These are phyloP conservation scores for Stephania yunnanensis DNA, from an alignment of 164 flowering plant species.

Conservation along the genomic window DNA sequence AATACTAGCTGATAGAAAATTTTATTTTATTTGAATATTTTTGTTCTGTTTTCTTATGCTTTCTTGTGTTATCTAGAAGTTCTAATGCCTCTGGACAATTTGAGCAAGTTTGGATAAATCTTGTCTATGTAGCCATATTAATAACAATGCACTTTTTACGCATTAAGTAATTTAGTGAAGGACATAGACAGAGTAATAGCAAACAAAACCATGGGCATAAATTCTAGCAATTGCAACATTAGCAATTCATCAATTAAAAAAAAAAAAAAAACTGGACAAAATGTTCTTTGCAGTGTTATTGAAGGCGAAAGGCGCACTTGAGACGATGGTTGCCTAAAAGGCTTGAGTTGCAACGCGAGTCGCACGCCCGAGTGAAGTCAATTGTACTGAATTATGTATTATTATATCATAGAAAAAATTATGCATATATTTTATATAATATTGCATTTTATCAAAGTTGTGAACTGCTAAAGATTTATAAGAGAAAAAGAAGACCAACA, in stretches of 20 bases:
- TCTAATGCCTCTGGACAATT: neutral
- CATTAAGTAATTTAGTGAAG: neutral
- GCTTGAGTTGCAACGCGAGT: too few relatives aligned
- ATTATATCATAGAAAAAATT: too few relatives aligned
- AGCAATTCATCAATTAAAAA: neutral
- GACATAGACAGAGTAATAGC: neutral
- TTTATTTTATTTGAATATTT: neutral
- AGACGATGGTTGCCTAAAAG: too few relatives aligned
- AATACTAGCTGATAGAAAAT: neutral
- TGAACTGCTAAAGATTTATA: too few relatives aligned
- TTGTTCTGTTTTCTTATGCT: neutral
- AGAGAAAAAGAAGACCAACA: too few relatives aligned
- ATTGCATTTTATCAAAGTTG: too few relatives aligned
- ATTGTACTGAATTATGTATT: too few relatives aligned
- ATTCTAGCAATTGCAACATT: neutral
- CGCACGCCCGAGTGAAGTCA: too few relatives aligned
- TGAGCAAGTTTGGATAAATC: neutral
- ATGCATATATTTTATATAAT: too few relatives aligned
- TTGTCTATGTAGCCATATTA: neutral
- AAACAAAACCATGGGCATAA: neutral
- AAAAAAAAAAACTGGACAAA: too few relatives aligned
- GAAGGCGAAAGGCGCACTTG: too few relatives aligned
- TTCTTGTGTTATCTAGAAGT: neutral
- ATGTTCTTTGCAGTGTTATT: too few relatives aligned
- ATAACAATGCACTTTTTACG: neutral